Evolutionary conservation across 2,329 filamentous ascomycete species (phyloP).

Genomic region (Huntiella moniliformis): DNA sequence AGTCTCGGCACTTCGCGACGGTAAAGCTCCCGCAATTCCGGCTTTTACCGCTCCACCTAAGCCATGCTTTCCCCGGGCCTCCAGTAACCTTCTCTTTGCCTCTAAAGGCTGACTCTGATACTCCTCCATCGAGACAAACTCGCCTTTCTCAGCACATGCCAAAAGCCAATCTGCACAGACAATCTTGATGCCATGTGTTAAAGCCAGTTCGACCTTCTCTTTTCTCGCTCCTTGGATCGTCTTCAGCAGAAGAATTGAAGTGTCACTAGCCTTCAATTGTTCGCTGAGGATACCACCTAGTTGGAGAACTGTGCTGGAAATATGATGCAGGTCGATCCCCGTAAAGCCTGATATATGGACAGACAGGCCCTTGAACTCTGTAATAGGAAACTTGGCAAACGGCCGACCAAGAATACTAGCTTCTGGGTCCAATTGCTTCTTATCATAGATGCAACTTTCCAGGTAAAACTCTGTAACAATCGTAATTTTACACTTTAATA

Average conservation of each 20-base stretch:
- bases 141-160: constrained; percentile 42
- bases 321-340: constrained; percentile 68
- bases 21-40: background rate
- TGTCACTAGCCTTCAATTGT: constrained; percentile 50
- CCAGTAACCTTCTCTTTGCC: background rate
- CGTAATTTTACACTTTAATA: background rate
- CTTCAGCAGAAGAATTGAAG: constrained; percentile 53
- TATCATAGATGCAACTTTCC: constrained; percentile 68
- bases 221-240: constrained; percentile 35
- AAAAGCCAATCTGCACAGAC: constrained; percentile 71
- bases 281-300: constrained; percentile 71
- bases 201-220: constrained; percentile 64
- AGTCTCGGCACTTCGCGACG: background rate
- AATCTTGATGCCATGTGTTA: constrained; percentile 60
- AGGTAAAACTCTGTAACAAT: constrained; percentile 83
- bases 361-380: constrained; percentile 48
- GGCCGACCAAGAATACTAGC: constrained; percentile 59
- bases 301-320: constrained; percentile 56
- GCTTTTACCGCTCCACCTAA: background rate
- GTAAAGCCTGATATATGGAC: constrained; percentile 70
- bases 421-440: constrained; percentile 48
- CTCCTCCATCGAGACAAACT: constrained; percentile 14
- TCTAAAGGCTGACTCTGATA: background rate
- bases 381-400: constrained; percentile 50
- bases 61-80: background rate